Base-by-base conservation (phyloP, 106 monocot species). In the Dioscorea alata region DNA sequence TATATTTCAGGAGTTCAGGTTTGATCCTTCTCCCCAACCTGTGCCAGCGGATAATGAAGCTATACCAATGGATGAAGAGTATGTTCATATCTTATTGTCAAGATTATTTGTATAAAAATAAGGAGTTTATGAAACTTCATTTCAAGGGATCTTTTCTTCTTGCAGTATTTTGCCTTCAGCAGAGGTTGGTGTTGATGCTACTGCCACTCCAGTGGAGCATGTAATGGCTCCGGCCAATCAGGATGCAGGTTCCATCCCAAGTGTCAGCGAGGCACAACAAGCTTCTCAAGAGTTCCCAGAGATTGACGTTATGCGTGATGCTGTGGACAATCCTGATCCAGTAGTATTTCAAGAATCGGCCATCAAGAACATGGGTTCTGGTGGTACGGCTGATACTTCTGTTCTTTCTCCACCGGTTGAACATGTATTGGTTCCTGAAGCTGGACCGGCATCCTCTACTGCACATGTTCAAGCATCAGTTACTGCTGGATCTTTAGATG, bases 41-140 rank as follows among this genome's bases (percentile, higher is more conserved):
- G 74, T 24, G 28, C 13, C 6, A 15, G 17, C 42, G 69, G 71
- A 73, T 52, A 16, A 33, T 56, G 78, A 58, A 69, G 48, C 25
- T 23, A 70, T 21, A 54, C 70, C 72, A 64, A 85, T 77, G 59
- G 78, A 82, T 33, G 82, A 82, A 74, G 82, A 78, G 90, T 87
- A 90, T 49, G 81, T 14, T 67, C 24, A 50, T 57, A 42, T 14
- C 24, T 57, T 57, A 42, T 14, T 48, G 9, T 19, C 8, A 10
- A 62, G 14, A 32, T 63, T 64, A 20, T 71, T 33, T 21, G 16
- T 49, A 8, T 42, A 13, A 13, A 33, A 57, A 13, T 8, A 33
- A 57, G 18, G 4, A 53, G 9, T 17, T 56, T 21, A 17, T 60
- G 15, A n/a, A 42, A 67, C 15, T 25, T 64, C 66, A 13, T 42